A percentile compares a stretch with the other conserved stretches of the same genome.
phyloP scores from a whole-genome alignment of 306 rosid species.

The Corylus heterophylla region DNA sequence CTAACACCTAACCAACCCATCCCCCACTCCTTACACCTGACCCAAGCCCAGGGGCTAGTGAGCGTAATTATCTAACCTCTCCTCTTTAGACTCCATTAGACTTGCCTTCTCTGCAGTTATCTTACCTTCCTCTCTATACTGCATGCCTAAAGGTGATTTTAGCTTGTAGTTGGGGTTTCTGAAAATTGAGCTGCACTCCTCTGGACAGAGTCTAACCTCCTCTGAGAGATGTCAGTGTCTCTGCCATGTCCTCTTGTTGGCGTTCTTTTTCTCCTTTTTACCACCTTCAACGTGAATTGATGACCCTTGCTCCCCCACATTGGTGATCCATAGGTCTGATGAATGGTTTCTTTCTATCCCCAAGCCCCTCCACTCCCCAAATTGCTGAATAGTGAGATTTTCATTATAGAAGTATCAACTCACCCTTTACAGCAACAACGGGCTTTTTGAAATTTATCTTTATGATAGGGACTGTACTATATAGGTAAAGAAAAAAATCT shows the following conservation, averaged over 20 bases:
- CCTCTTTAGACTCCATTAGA: background rate
- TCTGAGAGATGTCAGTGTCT: too few relatives aligned
- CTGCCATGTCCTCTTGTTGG: too few relatives aligned
- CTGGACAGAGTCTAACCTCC: too few relatives aligned
- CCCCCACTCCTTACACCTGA: background rate
- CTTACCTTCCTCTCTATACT: too few relatives aligned
- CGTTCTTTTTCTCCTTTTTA: too few relatives aligned
- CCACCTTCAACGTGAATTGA: background rate
- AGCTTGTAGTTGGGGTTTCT: too few relatives aligned
- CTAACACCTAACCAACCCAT: background rate
- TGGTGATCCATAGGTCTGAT: background rate
- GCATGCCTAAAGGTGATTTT: too few relatives aligned
- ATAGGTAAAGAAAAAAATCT: background rate
- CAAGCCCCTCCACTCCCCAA: background rate
- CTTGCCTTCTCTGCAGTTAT: background rate
- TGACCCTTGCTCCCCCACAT: background rate
- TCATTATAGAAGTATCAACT: background rate
- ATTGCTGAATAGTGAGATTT: background rate
- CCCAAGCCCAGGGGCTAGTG: background rate
- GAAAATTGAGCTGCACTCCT: too few relatives aligned
- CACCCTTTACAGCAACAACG: background rate
- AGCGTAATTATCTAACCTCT: background rate
- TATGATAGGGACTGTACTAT: background rate
- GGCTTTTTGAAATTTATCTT: background rate
- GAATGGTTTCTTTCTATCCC: background rate